Conservation (phyloP, 169 alveolate genomes). For the Cystoisospora suis region DNA sequence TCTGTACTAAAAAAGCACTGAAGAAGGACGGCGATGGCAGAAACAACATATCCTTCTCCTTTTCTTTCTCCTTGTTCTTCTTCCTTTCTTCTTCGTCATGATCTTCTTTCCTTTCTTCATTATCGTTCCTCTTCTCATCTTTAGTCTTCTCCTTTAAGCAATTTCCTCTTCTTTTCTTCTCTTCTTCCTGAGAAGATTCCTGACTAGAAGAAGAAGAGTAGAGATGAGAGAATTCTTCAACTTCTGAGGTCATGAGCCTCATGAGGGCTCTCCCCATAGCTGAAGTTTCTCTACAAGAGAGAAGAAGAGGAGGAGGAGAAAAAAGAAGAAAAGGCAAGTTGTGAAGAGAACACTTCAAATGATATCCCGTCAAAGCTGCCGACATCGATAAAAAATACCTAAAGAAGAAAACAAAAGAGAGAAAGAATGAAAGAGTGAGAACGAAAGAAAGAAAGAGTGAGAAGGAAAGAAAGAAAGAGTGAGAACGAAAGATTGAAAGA, state of each 20-base stretch:
- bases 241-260: neutral
- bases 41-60: neutral
- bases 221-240: neutral
- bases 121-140: too few species aligned
- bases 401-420: neutral
- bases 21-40: neutral
- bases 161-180: too few species aligned
- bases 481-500: neutral
- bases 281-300: neutral
- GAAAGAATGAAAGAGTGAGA: neutral
- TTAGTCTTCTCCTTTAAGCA: too few species aligned
- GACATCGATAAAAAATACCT: constrained; percentile 14
- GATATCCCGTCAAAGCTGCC: neutral
- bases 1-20: neutral
- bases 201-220: too few species aligned
- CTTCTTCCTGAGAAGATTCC: too few species aligned
- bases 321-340: neutral
- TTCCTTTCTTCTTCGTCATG: neutral
- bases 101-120: neutral
- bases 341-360: neutral
- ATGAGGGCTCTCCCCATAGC: neutral
- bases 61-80: neutral
- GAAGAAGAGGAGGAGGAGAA: neutral
- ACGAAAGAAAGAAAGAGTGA: neutral
- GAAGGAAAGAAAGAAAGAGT: neutral